phyloP scores from a whole-genome alignment of 1,284 basidiomycete genomes.

The Sporisorium graminicola region DNA sequence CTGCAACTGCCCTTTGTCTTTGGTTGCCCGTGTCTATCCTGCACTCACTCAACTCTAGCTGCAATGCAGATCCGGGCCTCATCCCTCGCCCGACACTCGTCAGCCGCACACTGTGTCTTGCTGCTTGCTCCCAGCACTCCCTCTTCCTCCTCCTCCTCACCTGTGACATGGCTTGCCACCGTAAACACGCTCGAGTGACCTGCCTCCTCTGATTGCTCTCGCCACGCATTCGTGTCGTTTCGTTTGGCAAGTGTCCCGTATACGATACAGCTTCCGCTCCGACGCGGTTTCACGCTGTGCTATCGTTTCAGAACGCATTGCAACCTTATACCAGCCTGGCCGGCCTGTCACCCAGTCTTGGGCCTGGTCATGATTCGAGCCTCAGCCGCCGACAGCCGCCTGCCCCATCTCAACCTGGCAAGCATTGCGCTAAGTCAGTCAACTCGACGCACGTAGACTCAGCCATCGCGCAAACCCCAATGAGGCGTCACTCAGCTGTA shows the following conservation, averaged over 20 bases:
- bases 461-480: constrained; percentile 9
- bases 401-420: not conserved
- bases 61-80: constrained; percentile 28
- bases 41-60: constrained; percentile 37
- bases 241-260: not conserved
- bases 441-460: not conserved
- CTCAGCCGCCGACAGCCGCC: not conserved
- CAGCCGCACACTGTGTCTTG: not conserved
- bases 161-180: not conserved
- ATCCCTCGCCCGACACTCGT: constrained; percentile 13
- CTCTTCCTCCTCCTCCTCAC: not conserved
- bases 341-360: not conserved
- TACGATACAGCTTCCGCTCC: constrained; percentile 2
- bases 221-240: not conserved
- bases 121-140: too few species aligned
- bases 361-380: too few species aligned
- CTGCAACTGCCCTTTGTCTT: not conserved
- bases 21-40: constrained; percentile 4
- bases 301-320: constrained; percentile 3
- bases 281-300: not conserved
- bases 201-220: not conserved
- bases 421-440: constrained; percentile 6
- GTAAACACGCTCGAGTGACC: not conserved
- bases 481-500: constrained; percentile 19
- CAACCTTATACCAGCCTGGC: not conserved